These are phyloP conservation scores for Evansstolkia leycettana DNA, from an alignment of 495 filamentous ascomycete genomes.

Conservation along the genomic window DNA sequence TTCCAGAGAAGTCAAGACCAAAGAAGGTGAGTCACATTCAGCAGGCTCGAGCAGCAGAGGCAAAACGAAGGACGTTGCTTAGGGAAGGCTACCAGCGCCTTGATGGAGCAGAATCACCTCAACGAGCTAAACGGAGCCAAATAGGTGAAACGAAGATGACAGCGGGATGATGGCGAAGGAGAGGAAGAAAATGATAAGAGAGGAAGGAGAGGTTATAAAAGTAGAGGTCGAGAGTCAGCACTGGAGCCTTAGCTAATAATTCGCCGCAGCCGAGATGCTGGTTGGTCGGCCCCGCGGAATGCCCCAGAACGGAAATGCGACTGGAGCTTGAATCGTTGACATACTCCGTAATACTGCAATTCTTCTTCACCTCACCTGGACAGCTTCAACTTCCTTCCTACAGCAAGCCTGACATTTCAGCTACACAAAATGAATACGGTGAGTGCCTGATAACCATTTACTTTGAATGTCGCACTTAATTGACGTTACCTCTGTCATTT, in stretches of 20 bases:
- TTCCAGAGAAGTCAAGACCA: background rate
- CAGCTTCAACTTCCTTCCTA: background rate
- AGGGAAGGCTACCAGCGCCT: conserved; percentile 13
- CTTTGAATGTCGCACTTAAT: no score
- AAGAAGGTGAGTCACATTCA: background rate
- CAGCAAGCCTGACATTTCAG: background rate
- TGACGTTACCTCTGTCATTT: no score
- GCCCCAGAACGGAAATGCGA: no score
- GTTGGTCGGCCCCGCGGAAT: no score
- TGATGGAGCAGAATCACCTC: conserved; percentile 2
- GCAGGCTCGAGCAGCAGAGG: background rate
- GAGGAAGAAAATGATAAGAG: no score
- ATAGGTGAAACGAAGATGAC: no score
- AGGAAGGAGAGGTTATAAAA: no score
- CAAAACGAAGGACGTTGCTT: conserved; percentile 5
- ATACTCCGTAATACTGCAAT: conserved; percentile 1
- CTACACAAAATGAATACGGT: conserved; percentile 35
- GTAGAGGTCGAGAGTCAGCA: no score
- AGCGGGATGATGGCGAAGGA: background rate
- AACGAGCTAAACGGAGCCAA: background rate
- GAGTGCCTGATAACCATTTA: conserved; percentile 2
- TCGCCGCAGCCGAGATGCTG: no score
- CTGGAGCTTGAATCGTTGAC: background rate
- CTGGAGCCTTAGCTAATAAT: no score
- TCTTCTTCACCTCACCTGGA: conserved; percentile 5